Evolutionary conservation across 2,329 filamentous ascomycete species (phyloP), one percentile per base, ranked within the genome.

Genomic region (Trichothecium sympodiale): DNA sequence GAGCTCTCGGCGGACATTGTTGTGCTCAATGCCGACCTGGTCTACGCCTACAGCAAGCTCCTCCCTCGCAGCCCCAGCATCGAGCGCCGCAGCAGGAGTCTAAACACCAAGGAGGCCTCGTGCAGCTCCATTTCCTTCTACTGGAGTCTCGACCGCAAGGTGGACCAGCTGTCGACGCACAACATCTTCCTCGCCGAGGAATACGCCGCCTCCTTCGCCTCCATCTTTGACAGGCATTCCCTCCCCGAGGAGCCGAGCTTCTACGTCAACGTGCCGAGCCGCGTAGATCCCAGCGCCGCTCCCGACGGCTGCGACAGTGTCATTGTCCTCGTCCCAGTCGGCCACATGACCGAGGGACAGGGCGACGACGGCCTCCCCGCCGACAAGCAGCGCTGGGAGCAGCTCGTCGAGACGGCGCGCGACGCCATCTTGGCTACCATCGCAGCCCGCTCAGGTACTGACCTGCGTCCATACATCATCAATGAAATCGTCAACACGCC

Each of bases 61-160:
- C 69, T 86, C 2, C 77, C 77, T 0, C 56, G 63, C 5, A 54
- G 57, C 2, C 38, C 46, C 0, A 61, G 64, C 44, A 56, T 55
- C 35, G 46, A 51, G 36, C 55, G 54, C 3, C 62, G 64, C 44
- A 55, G 54, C 35, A 45, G 50, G 35, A 56, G 55, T 4, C 54
- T 71, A 5, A 52, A 57, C 20, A 64, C 67, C 39, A 60, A 70
- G 5, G 61, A 69, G 10, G 69, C 75, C 2, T 83, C 77, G 0
- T 85, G 80, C 57, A 81, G 75, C 43, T 80, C 76, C 39, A 81
- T 86, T 44, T 83, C 77, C 5, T 86, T 86, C 57, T 86, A 84
- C 63, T 87, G 80, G 80, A 71, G 73, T 3, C 64, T 84, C 15
- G 64, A 73, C 39, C 61, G 64, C 34, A 64, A 67, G 35, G 59